Conservation (phyloP, 1,284 basidiomycete species). For the Leccinum glutinopallens region DNA sequence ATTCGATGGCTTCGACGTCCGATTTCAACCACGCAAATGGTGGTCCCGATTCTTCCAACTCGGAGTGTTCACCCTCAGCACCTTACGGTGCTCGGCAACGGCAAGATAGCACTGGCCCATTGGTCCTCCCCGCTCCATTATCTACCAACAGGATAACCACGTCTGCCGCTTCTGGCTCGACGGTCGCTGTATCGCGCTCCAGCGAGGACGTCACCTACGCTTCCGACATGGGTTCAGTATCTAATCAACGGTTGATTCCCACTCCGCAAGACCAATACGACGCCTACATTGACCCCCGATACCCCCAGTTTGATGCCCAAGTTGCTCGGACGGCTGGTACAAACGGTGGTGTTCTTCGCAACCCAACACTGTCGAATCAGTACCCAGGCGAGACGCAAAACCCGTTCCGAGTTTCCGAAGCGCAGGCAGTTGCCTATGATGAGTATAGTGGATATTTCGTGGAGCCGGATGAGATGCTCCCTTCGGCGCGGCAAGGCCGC, state of each 20-base stretch:
- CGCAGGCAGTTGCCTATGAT: constrained; percentile 41
- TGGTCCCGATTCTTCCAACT: constrained; percentile 61
- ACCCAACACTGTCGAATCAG: constrained; percentile 39
- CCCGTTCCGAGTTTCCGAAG: constrained; percentile 47
- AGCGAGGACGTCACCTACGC: constrained; percentile 62
- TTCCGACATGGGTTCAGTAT: constrained; percentile 56
- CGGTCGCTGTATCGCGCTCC: constrained; percentile 58
- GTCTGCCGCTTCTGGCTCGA: constrained; percentile 49
- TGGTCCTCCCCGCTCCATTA: constrained; percentile 72
- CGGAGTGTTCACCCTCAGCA: constrained; percentile 55
- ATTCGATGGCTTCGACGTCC: constrained; percentile 76
- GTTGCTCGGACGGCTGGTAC: constrained; percentile 42
- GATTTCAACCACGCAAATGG: constrained; percentile 61
- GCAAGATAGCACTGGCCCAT: constrained; percentile 65
- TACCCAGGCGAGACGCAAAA: constrained; percentile 56
- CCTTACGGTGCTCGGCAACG: constrained; percentile 48
- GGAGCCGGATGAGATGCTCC: constrained; percentile 42
- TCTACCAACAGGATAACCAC: constrained; percentile 52
- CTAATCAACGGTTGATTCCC: constrained; percentile 59
- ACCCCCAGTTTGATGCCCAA: constrained; percentile 43
- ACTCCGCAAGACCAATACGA: constrained; percentile 55
- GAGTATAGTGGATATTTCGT: constrained; percentile 37
- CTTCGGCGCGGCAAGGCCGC: constrained; percentile 36
- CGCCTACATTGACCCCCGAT: constrained; percentile 35
- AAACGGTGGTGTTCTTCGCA: constrained; percentile 45